phyloP scores from a whole-genome alignment of 345 rosid species.

The Gossypium anomalum region DNA sequence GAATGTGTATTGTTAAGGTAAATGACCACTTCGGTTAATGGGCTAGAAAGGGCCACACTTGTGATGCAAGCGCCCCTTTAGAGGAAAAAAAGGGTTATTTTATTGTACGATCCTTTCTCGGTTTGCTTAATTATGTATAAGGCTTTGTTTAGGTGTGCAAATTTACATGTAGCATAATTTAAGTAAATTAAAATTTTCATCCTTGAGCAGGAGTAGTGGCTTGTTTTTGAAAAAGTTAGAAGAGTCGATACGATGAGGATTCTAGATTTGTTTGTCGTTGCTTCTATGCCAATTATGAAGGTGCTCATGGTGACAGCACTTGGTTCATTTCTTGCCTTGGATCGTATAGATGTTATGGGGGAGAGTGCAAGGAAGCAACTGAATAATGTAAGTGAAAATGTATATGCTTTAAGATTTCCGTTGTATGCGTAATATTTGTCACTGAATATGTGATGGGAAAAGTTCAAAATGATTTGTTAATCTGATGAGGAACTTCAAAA shows the following conservation, averaged over 20 bases:
- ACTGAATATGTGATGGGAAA: background rate
- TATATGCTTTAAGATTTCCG: background rate
- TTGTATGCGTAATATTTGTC: background rate
- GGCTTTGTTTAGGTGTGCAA: background rate
- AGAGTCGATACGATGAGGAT: slow-evolving; percentile 15
- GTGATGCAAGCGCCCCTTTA: background rate
- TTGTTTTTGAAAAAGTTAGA: background rate
- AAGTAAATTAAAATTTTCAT: background rate
- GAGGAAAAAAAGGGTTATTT: too few relatives aligned
- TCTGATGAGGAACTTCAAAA: background rate
- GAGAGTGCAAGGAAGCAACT: slow-evolving; percentile 22
- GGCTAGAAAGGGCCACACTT: background rate
- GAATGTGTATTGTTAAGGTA: background rate
- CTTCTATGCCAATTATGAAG: slow-evolving; percentile 28
- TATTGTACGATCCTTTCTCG: background rate
- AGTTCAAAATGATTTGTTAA: background rate
- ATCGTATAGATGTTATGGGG: slow-evolving; percentile 21
- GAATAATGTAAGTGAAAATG: slow-evolving; percentile 18
- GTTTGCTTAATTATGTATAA: background rate
- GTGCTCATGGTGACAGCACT: slow-evolving; percentile 28
- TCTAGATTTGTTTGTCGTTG: slow-evolving; percentile 21
- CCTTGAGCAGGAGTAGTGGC: background rate
- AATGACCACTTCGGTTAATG: background rate
- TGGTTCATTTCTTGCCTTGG: slow-evolving; percentile 26
- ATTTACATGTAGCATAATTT: background rate